phyloP scores from a whole-genome alignment of 1,284 basidiomycete species.

The Cystobasidium slooffiae region DNA sequence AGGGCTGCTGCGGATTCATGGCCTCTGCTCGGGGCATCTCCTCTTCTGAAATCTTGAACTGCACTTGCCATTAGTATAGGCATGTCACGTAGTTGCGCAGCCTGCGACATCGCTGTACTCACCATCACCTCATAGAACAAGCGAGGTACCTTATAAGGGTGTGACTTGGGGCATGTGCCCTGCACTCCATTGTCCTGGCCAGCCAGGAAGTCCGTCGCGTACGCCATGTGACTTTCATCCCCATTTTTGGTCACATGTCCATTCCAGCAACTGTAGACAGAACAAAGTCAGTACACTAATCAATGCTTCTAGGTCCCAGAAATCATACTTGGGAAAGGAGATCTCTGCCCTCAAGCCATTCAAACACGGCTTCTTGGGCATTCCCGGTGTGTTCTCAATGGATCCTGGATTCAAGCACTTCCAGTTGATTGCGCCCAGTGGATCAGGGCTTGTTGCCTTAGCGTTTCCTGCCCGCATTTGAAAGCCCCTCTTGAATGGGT shows the following conservation, averaged over 20 bases:
- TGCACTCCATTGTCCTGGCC: conserved; percentile 20
- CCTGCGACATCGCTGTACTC: background rate
- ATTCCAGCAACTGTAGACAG: conserved; percentile 16
- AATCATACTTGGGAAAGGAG: conserved; percentile 9
- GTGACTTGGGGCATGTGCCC: background rate
- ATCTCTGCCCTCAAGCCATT: conserved; percentile 24
- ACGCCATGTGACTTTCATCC: conserved; percentile 13
- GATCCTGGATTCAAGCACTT: conserved; percentile 15
- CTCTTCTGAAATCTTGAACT: conserved; percentile 15
- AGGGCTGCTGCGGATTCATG: conserved; percentile 7
- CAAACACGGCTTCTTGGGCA: conserved; percentile 9
- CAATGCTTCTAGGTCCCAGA: background rate
- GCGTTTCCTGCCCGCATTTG: conserved; percentile 24
- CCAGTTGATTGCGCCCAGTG: conserved; percentile 9
- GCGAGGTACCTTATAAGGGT: conserved; percentile 14
- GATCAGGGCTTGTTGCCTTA: background rate
- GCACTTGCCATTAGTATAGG: background rate
- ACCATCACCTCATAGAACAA: conserved; percentile 29
- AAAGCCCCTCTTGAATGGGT: conserved; percentile 11
- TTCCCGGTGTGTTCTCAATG: background rate
- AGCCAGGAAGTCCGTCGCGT: conserved; percentile 2
- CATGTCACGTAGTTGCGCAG: background rate
- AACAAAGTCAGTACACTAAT: background rate
- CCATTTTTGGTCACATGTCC: background rate
- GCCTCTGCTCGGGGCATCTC: conserved; percentile 15